These are phyloP conservation scores for Microcos paniculata DNA, from an alignment of 345 rosid genomes.

Conservation along the genomic window DNA sequence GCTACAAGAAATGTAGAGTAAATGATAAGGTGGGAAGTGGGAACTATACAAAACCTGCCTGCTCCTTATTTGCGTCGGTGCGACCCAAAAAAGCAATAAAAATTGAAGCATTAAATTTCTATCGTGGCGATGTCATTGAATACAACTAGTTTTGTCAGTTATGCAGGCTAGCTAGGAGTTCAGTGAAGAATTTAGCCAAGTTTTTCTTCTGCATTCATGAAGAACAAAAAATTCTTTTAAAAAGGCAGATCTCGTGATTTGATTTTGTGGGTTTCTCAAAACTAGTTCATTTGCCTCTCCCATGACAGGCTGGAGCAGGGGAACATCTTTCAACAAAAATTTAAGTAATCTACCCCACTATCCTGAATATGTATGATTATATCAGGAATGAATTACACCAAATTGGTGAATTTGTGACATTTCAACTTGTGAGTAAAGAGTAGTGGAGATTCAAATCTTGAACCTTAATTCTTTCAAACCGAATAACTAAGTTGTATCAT, in stretches of 20 bases:
- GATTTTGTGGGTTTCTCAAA: neutral
- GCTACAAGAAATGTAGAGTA: neutral
- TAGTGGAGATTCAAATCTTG: too few species aligned
- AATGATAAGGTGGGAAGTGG: slow-evolving; percentile 18
- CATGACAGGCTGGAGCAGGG: slow-evolving; percentile 30
- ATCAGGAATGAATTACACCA: too few species aligned
- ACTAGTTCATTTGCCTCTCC: neutral
- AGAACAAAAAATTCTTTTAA: too few species aligned
- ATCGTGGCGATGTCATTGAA: slow-evolving; percentile 5
- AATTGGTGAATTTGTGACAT: too few species aligned
- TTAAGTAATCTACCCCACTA: slow-evolving; percentile 19
- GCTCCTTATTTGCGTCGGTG: slow-evolving; percentile 35
- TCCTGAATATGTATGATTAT: neutral
- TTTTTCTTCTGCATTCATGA: neutral
- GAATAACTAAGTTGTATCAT: too few species aligned
- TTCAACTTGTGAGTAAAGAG: neutral
- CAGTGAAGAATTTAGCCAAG: neutral
- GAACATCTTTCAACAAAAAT: slow-evolving; percentile 11
- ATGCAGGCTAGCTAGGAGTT: neutral
- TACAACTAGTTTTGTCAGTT: neutral
- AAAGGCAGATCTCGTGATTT: slow-evolving; percentile 18
- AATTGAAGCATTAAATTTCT: slow-evolving; percentile 11
- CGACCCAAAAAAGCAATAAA: slow-evolving; percentile 2
- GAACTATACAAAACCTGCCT: neutral
- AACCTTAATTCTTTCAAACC: too few species aligned